These are phyloP conservation scores for Periconia digitata DNA, from an alignment of 2,329 filamentous ascomycete genomes.

Conservation along the genomic window DNA sequence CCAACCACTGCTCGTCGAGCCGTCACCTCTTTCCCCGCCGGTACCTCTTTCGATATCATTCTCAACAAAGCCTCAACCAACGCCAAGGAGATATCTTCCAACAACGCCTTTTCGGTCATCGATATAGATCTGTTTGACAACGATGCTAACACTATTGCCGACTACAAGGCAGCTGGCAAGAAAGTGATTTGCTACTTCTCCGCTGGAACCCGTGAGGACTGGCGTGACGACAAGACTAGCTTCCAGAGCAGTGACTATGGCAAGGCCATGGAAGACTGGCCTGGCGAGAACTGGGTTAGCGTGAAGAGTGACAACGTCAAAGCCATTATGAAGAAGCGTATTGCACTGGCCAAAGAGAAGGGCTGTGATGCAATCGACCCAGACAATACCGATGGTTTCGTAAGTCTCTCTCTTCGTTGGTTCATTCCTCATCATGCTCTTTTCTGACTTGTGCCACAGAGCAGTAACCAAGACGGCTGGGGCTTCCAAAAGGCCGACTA, in stretches of 20 bases:
- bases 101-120: conserved; percentile 44
- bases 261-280: conserved; percentile 61
- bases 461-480: conserved; percentile 60
- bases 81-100: conserved; percentile 20
- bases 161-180: conserved; percentile 50
- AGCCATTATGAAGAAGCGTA: conserved; percentile 63
- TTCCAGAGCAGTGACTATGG: conserved; percentile 45
- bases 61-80: conserved; percentile 9
- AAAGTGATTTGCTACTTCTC: conserved; percentile 75
- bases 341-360: conserved; percentile 60
- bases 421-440: not conserved
- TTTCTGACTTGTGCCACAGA: conserved; percentile 7
- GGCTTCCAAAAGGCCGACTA: conserved; percentile 58
- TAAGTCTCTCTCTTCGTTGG: conserved; percentile 29
- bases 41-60: conserved; percentile 21
- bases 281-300: conserved; percentile 67
- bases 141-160: conserved; percentile 44
- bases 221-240: conserved; percentile 54
- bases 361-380: conserved; percentile 69
- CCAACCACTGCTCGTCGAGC: conserved; percentile 1
- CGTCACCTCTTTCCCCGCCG: conserved; percentile 12
- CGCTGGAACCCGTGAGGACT: conserved; percentile 66
- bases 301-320: conserved; percentile 59
- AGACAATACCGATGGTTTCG: conserved; percentile 68
- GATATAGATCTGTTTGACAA: conserved; percentile 64